Base-by-base conservation (phyloP, 495 filamentous ascomycete species). In the Bombardia bombarda region DNA sequence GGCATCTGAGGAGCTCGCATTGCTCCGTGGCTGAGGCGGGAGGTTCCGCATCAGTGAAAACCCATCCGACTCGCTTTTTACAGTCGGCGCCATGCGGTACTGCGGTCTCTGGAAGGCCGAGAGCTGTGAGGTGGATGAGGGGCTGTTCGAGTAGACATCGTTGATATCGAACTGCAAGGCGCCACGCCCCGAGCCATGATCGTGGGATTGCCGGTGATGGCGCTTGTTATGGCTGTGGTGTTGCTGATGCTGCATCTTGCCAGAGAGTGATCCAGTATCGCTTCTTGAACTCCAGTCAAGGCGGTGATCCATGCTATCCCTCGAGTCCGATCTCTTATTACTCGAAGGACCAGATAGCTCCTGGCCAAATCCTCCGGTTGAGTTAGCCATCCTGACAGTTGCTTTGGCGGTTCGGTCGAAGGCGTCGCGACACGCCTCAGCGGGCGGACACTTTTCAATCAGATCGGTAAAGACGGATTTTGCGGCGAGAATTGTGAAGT, bases 351-450 rank as follows among this genome's bases (percentile, higher is more conserved):
- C 19, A 12, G 36, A 25, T 13, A 38, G 18, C 20, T 21, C 48
- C 23, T 68, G 75, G 9, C 82, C 83, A 53, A 92, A 90, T 3
- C 87, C 87, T 8, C 84, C 89, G 2, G 82, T 90, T 0, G 82
- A 83, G 47, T 87, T 73, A 46, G 80, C 85, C 90, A 96, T 95
- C 49, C 87, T 83, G 7, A 97, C 80, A 1, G 90, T 95, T 23
- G 90, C 90, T 64, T 87, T 94, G 52, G 85, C 89, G 74, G 95
- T 97, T 32, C 90, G 81, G 50, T 93, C 88, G 62, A 97, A 95
- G 10, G 90, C 89, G 60, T 96, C 90, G 2, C 88, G 78, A 53
- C 90, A 97, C n/a, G 90, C 52, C 22, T 64, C 69, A n/a, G 69
- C 60, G 2, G 63, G 62, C 13, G 55, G 66, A 36, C 69, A 68